phyloP scores from a whole-genome alignment of 306 rosid species.

The Boehmeria nivea region DNA sequence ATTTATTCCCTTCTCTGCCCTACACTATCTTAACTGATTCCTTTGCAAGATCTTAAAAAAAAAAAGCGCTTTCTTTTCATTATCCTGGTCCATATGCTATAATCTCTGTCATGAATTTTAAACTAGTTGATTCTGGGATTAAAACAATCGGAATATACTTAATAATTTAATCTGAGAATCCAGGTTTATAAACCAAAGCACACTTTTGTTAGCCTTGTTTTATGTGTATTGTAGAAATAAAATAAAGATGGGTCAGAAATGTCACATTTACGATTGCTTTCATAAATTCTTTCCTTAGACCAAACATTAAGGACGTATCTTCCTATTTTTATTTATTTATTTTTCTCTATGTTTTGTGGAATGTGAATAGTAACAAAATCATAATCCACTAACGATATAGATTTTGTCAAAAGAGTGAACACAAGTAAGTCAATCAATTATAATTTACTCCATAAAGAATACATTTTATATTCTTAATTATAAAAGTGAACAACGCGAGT shows the following conservation, averaged over 20 bases:
- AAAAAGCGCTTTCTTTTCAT: slow-evolving; percentile 37
- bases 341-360: background rate
- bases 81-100: slow-evolving; percentile 11
- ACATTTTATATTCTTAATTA: background rate
- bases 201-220: background rate
- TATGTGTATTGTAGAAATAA: background rate
- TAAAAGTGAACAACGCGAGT: background rate
- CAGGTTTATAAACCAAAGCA: background rate
- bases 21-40: slow-evolving; percentile 57
- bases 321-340: background rate
- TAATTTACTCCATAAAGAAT: background rate
- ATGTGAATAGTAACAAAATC: slow-evolving; percentile 1
- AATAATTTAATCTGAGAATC: slow-evolving; percentile 3
- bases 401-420: slow-evolving; percentile 9
- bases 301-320: slow-evolving; percentile 9
- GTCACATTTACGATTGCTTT: slow-evolving; percentile 7
- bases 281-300: slow-evolving; percentile 6
- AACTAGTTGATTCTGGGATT: background rate
- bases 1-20: slow-evolving; percentile 41
- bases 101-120: background rate
- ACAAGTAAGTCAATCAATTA: background rate
- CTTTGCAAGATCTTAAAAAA: slow-evolving; percentile 43
- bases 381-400: background rate
- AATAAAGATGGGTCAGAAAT: background rate
- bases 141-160: background rate